Evolutionary conservation across 306 rosid species (phyloP), one percentile per base, ranked within the genome.

Genomic region (Lupinus albus): DNA sequence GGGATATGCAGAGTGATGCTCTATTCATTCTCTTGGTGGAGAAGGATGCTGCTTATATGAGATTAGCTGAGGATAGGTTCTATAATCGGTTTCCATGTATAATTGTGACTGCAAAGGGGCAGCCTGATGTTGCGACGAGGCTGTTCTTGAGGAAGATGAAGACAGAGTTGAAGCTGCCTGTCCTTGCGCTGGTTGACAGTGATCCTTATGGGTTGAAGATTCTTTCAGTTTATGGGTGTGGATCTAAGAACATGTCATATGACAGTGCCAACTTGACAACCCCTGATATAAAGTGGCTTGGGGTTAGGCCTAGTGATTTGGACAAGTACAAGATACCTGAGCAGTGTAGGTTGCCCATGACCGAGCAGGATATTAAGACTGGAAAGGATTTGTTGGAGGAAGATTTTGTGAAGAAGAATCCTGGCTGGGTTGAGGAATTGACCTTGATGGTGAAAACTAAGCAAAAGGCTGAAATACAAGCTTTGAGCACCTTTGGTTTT

Each of bases 391-490:
- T 89, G 88, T 57, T 89, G 70, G 95, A 92, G 87, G 98, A 92
- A 75, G 96, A 92, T 81, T 89, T 92, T 71, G 95, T 89, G 36
- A 92, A 92, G 79, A 92, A 92, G 82, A 92, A 92, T 79, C 96
- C 98, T 0, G 92, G 88, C 11, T 92, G 96, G 98, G 98, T 92
- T 47, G 96, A 89, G 64, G 98, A 92, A 74, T 80, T 92, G 57
- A 69, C 83, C 1, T 84, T 92, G 79, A 92, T 92, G 98, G 95
- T 92, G 83, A 92, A 92, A 71, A 89, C 92, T 8, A 87, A 85
- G 89, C 96, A 92, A 78, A 92, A 92, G 87, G 98, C 96, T 6
- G 98, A 92, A 67, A 92, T 92, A 81, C 98, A 92, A 79, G 98
- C 98, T 32, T 72, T 92, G 82, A 89, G 98, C 64, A 25, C 95